Conservation (phyloP, 768 basidiomycete species). For the Lactarius sp. region DNA sequence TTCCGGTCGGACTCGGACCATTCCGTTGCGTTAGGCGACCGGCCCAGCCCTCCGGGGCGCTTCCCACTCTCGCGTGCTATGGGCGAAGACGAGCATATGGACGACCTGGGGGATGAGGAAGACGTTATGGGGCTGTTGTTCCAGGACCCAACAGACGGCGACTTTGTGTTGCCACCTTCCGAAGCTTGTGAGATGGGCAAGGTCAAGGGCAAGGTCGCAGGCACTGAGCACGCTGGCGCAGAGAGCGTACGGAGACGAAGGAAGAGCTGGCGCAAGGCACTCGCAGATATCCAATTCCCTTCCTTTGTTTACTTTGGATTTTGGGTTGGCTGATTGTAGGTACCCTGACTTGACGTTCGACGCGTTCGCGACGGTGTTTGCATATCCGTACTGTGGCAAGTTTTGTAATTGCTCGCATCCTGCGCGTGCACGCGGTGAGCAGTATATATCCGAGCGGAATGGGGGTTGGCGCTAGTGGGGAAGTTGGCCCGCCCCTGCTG, state of each 20-base stretch:
- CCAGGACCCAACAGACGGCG: no score
- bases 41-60: neutral
- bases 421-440: constrained; percentile 42
- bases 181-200: no score
- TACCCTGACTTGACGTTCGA: constrained; percentile 40
- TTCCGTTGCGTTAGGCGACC: neutral
- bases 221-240: no score
- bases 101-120: no score
- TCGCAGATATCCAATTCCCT: neutral
- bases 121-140: no score
- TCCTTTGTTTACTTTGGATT: neutral
- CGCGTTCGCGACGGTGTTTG: constrained; percentile 28
- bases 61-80: neutral
- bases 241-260: no score
- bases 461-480: constrained; percentile 24
- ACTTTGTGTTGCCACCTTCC: no score
- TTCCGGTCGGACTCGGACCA: neutral
- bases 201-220: no score
- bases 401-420: constrained; percentile 49
- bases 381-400: constrained; percentile 43
- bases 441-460: constrained; percentile 36
- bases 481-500: neutral
- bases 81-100: neutral
- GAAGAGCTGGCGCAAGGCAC: no score
- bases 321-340: constrained; percentile 25